phyloP scores from a whole-genome alignment of 2,329 filamentous ascomycete genomes.

The Beauveria varroae region DNA sequence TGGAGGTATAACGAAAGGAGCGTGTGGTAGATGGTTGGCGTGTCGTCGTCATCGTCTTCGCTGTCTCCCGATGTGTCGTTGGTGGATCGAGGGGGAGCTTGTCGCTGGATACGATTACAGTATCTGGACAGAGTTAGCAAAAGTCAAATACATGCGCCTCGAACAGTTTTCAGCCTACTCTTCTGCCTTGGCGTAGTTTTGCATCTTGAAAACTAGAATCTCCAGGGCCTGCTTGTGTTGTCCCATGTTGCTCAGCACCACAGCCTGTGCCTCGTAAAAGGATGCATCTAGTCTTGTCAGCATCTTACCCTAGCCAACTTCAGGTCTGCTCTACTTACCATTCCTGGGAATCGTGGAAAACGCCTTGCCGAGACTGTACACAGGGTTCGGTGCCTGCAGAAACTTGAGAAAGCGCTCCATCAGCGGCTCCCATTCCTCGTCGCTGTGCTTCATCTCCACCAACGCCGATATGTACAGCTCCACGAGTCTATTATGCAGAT shows the following conservation, averaged over 20 bases:
- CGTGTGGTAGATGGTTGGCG: conserved; percentile 82
- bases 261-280: conserved; percentile 84
- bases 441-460: conserved; percentile 32
- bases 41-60: conserved; percentile 36
- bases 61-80: conserved; percentile 21
- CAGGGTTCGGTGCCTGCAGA: conserved; percentile 62
- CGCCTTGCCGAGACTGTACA: conserved; percentile 71
- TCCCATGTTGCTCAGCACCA: conserved; percentile 90
- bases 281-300: conserved; percentile 52
- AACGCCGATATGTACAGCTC: conserved; percentile 59
- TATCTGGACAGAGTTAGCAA: conserved; percentile 45
- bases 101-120: conserved; percentile 77
- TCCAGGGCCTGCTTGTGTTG: conserved; percentile 93
- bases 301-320: neutral
- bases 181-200: conserved; percentile 83
- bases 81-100: conserved; percentile 36
- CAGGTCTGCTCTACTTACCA: conserved; percentile 41
- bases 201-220: conserved; percentile 93
- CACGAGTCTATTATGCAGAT: conserved; percentile 80
- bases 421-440: conserved; percentile 47
- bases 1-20: conserved; percentile 83
- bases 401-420: conserved; percentile 66
- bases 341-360: conserved; percentile 73
- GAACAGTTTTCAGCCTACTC: conserved; percentile 52
- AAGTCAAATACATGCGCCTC: neutral